Evolutionary conservation across 2,329 filamentous ascomycete species (phyloP).

Genomic region (Geoglossum cookeanum): DNA sequence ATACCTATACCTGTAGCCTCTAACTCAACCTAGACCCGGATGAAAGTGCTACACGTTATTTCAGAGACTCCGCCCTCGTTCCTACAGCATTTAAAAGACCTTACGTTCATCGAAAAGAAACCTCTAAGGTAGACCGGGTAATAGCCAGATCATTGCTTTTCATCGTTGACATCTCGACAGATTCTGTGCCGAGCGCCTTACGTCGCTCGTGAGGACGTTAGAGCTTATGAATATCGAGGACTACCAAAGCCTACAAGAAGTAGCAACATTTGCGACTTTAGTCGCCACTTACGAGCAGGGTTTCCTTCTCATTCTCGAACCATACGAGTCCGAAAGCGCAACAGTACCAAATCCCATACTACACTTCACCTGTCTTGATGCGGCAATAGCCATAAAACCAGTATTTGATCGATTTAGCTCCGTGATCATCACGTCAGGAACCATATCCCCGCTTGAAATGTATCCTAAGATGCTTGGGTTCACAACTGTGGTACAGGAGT

Average conservation of each 20-base stretch:
- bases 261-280: slow-evolving; percentile 90
- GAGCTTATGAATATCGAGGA: slow-evolving; percentile 97
- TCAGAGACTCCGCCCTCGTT: slow-evolving; percentile 94
- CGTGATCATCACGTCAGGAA: slow-evolving; percentile 95
- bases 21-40: slow-evolving; percentile 48
- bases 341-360: slow-evolving; percentile 93
- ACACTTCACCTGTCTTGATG: slow-evolving; percentile 91
- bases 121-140: slow-evolving; percentile 37
- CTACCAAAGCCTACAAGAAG: slow-evolving; percentile 89
- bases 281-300: slow-evolving; percentile 95
- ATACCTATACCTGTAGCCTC: not conserved
- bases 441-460: slow-evolving; percentile 93
- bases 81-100: slow-evolving; percentile 75
- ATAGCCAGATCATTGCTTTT: not conserved
- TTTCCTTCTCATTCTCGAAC: slow-evolving; percentile 90
- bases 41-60: slow-evolving; percentile 96
- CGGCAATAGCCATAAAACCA: slow-evolving; percentile 92
- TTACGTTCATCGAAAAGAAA: slow-evolving; percentile 96
- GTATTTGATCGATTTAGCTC: slow-evolving; percentile 96
- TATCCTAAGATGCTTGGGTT: slow-evolving; percentile 98
- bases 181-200: slow-evolving; percentile 88
- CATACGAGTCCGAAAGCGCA: slow-evolving; percentile 86
- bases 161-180: slow-evolving; percentile 11
- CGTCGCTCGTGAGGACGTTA: slow-evolving; percentile 81
- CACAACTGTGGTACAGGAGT: slow-evolving; percentile 80